These are phyloP conservation scores for Sideroxylon spinosum DNA, from an alignment of 179 eudicot genomes.

Conservation along the genomic window DNA sequence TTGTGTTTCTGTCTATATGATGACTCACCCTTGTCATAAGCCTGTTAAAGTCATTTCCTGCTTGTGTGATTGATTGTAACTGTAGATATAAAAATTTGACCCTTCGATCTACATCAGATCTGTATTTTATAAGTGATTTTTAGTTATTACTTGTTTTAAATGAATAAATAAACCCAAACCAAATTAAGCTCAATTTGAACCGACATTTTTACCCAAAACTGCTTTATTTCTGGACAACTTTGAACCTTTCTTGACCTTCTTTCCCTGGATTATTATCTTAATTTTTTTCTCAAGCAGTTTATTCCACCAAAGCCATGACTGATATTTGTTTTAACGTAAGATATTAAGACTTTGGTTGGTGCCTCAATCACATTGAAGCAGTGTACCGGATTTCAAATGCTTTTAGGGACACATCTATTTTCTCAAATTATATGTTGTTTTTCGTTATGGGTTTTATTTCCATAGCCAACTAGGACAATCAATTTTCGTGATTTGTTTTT, in stretches of 20 bases:
- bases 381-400: background rate
- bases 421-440: background rate
- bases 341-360: background rate
- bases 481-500: background rate
- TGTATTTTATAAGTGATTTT: background rate
- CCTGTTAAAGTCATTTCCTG: background rate
- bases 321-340: background rate
- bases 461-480: background rate
- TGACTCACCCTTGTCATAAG: background rate
- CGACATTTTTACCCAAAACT: no score
- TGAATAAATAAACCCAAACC: no score
- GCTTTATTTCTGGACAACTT: no score
- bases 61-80: background rate
- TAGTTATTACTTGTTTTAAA: no score
- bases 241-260: no score
- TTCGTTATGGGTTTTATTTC: background rate
- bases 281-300: no score
- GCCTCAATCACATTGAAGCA: background rate
- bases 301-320: background rate
- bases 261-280: no score
- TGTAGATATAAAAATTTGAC: background rate
- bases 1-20: background rate
- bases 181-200: no score
- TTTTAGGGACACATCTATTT: background rate
- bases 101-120: background rate